Conservation (phyloP, 345 rosid genomes). For the Rhodamnia argentea region DNA sequence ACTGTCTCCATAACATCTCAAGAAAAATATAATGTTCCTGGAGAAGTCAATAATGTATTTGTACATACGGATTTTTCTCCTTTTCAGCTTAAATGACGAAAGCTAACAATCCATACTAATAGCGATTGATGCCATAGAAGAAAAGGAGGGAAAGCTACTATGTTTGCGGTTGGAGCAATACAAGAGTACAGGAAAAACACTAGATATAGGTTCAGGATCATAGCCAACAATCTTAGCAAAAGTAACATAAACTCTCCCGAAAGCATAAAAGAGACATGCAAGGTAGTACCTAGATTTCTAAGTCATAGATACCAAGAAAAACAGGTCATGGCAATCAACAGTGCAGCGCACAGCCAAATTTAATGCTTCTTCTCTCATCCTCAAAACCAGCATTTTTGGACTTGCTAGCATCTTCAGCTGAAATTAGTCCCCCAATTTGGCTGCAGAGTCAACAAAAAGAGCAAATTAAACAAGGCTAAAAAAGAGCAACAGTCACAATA, state of each 20-base stretch:
- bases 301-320: slow-evolving; percentile 11
- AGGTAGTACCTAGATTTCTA: slow-evolving; percentile 24
- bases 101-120: background rate
- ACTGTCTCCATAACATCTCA: background rate
- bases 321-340: slow-evolving; percentile 5
- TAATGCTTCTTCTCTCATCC: slow-evolving; percentile 26
- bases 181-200: background rate
- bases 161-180: background rate
- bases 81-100: background rate
- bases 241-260: slow-evolving; percentile 34
- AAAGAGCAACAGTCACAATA: background rate
- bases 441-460: background rate
- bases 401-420: background rate
- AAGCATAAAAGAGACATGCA: slow-evolving; percentile 20
- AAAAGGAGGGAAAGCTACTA: background rate
- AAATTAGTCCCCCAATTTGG: background rate
- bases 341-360: slow-evolving; percentile 10
- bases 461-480: background rate
- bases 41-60: background rate
- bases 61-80: background rate
- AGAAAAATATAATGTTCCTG: background rate
- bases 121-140: background rate
- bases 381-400: background rate
- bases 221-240: slow-evolving; percentile 5
- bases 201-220: background rate